These are phyloP conservation scores for Ogataea naganishii DNA, from an alignment of 805 yeast genomes.

Conservation along the genomic window DNA sequence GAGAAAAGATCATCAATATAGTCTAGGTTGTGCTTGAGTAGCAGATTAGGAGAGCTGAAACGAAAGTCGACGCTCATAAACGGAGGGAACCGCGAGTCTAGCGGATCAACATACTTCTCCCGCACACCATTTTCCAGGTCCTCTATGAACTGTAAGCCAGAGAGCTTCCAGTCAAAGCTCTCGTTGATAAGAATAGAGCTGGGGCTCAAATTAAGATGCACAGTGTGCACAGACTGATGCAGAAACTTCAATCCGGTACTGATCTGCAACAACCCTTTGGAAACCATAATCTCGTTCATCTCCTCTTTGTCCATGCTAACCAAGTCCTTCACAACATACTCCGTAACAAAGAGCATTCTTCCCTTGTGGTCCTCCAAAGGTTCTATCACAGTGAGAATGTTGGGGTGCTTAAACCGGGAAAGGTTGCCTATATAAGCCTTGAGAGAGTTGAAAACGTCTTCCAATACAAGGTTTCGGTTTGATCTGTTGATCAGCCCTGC, in stretches of 20 bases:
- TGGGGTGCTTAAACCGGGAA: conserved; percentile 84
- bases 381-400: conserved; percentile 73
- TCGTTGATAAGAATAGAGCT: conserved; percentile 66
- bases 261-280: conserved; percentile 74
- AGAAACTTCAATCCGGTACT: conserved; percentile 74
- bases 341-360: conserved; percentile 77
- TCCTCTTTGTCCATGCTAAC: conserved; percentile 29
- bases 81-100: conserved; percentile 66
- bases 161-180: conserved; percentile 89
- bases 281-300: conserved; percentile 60
- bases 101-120: conserved; percentile 60
- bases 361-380: conserved; percentile 82
- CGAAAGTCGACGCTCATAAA: conserved; percentile 65
- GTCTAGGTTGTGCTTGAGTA: conserved; percentile 54
- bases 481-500: conserved; percentile 41
- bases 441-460: conserved; percentile 59
- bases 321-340: conserved; percentile 43
- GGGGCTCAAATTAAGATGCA: conserved; percentile 77
- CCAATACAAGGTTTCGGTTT: conserved; percentile 39
- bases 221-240: conserved; percentile 65
- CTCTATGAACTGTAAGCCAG: conserved; percentile 61
- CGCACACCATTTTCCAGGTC: conserved; percentile 31
- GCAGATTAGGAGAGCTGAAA: conserved; percentile 79
- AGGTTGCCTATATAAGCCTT: conserved; percentile 61
- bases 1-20: conserved; percentile 78